Evolutionary conservation across 352 stramenopile genomes (phyloP).

Genomic region (Globisporangium emineosum): DNA sequence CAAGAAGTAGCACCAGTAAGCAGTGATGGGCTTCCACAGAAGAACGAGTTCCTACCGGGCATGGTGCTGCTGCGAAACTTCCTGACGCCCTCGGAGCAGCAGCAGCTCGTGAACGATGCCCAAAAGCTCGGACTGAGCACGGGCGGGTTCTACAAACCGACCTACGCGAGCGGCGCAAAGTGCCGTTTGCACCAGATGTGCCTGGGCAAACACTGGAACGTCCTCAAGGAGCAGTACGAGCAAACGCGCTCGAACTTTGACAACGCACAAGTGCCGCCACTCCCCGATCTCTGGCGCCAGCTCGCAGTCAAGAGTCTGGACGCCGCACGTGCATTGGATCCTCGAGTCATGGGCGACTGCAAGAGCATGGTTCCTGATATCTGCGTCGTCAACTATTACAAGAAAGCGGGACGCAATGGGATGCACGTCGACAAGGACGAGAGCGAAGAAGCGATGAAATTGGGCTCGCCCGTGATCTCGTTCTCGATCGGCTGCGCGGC

Average conservation of each 20-base stretch:
- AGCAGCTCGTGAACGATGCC: constrained; percentile 53
- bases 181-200: constrained; percentile 77
- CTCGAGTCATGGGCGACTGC: constrained; percentile 47
- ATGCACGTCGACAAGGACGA: constrained; percentile 80
- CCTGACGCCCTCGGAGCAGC: constrained; percentile 44
- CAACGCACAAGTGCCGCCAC: constrained; percentile 26
- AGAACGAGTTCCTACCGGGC: constrained; percentile 40
- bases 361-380: constrained; percentile 47
- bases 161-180: constrained; percentile 67
- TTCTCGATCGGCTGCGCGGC: constrained; percentile 66
- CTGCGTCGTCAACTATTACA: constrained; percentile 78
- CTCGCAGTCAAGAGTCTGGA: constrained; percentile 38
- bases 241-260: constrained; percentile 53
- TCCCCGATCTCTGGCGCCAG: constrained; percentile 33
- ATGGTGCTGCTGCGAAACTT: constrained; percentile 67
- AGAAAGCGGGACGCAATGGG: constrained; percentile 65
- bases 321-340: constrained; percentile 32
- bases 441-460: constrained; percentile 47
- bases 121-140: constrained; percentile 34
- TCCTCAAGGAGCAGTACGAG: constrained; percentile 69
- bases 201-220: constrained; percentile 67
- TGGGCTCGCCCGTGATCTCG: constrained; percentile 66
- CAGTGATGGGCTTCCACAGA: background rate
- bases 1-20: background rate
- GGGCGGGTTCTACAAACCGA: constrained; percentile 65